Conservation (phyloP, 257 asterid species). For the Fraxinus anomala region DNA sequence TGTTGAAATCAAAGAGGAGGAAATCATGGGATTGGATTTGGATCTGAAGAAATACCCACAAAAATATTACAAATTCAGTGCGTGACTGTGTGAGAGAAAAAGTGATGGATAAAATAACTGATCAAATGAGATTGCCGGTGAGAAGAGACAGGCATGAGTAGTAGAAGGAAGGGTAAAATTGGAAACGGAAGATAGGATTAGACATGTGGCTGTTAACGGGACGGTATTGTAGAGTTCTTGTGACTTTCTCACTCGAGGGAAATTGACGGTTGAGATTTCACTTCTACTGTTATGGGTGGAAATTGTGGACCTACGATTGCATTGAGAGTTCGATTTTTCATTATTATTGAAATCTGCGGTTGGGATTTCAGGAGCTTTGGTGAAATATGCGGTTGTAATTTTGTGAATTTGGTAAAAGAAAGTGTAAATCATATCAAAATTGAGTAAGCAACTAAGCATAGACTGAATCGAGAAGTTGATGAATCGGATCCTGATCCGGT, state of each 20-base stretch:
- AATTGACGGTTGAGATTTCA: constrained; percentile 5
- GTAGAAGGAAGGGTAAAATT: constrained; percentile 63
- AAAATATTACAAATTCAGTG: constrained; percentile 13
- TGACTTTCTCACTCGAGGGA: constrained; percentile 31
- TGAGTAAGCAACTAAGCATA: too few relatives aligned
- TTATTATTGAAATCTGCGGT: neutral
- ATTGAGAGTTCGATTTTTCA: neutral
- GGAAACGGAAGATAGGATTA: constrained; percentile 24
- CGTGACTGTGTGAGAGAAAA: constrained; percentile 25
- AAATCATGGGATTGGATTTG: neutral
- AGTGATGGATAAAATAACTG: constrained; percentile 38
- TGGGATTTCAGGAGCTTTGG: neutral
- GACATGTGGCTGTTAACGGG: constrained; percentile 52
- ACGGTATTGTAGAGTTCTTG: constrained; percentile 37
- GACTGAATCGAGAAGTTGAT: too few relatives aligned
- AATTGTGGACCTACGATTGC: neutral
- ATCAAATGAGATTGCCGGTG: constrained; percentile 60
- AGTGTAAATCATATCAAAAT: too few relatives aligned
- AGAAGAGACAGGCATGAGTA: constrained; percentile 69
- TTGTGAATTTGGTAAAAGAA: too few relatives aligned
- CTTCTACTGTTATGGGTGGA: neutral
- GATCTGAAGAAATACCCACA: constrained; percentile 35
- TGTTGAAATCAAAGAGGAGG: constrained; percentile 24
- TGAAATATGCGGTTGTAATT: too few relatives aligned
- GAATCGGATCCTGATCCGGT: too few relatives aligned